Evolutionary conservation across 139 green algal genomes (phyloP).

Genomic region (Picocystis salinarum): DNA sequence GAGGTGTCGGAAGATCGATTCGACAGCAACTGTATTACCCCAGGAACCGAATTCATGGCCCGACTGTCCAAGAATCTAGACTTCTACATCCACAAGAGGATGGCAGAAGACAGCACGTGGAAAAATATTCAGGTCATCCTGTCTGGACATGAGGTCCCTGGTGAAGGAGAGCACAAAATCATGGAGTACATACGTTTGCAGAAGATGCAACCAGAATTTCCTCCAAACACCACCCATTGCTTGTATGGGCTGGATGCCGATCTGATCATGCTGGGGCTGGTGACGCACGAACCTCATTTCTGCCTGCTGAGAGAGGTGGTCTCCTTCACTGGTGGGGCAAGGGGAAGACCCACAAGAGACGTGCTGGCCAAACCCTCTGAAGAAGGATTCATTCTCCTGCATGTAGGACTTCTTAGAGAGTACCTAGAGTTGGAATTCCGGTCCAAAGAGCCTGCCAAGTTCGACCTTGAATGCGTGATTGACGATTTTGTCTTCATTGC

Average conservation of each 20-base stretch:
- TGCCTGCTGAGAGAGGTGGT: conserved; percentile 78
- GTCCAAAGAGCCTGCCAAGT: conserved; percentile 8
- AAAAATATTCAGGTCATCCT: conserved; percentile 15
- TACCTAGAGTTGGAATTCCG: conserved; percentile 69
- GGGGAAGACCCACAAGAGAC: conserved; percentile 62
- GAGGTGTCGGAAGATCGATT: conserved; percentile 26
- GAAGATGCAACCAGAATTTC: conserved; percentile 25
- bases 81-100: conserved; percentile 73
- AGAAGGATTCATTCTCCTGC: conserved; percentile 82
- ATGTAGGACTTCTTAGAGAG: conserved; percentile 73
- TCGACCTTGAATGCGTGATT: conserved; percentile 65
- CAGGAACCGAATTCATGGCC: conserved; percentile 56
- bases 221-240: conserved; percentile 64
- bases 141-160: conserved; percentile 66
- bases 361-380: conserved; percentile 65
- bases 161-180: conserved; percentile 95
- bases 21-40: conserved; percentile 89
- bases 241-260: conserved; percentile 90
- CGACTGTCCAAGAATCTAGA: conserved; percentile 49
- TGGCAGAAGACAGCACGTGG: conserved; percentile 63
- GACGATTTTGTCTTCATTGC: conserved; percentile 91
- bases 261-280: conserved; percentile 87
- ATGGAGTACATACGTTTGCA: conserved; percentile 88
- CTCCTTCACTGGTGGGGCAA: conserved; percentile 30
- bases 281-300: conserved; percentile 91